Base-by-base conservation (phyloP, 1,284 basidiomycete species). In the Cutaneotrichosporon cutaneum region DNA sequence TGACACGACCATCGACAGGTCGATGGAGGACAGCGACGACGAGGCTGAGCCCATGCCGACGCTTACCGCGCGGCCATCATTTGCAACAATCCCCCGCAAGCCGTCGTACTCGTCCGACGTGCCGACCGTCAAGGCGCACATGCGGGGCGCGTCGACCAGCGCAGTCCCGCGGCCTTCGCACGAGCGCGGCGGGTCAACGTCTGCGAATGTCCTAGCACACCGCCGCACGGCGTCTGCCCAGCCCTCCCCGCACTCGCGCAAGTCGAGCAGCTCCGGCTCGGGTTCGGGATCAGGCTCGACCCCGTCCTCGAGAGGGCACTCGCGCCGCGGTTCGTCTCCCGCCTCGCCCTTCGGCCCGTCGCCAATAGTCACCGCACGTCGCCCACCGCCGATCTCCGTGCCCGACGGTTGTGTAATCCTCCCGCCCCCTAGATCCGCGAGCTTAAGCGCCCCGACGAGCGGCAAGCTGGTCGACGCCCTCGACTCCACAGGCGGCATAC, bases 361-460 rank as follows among this genome's bases (percentile, higher is more conserved):
- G n/a, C 42, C 52, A 4, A 4, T 48, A 7, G 58, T 45, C 18
- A 45, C 58, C 11, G 42, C 58, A 22, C 51, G 52, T 18, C 22
- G 52, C 2, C 51, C 58, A 16, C 52, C 50, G 18, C 50, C 52
- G 26, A 47, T 53, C 42, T 22, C n/a, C 26, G 9, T 39, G 30
- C 47, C 48, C 11, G 32, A n/a, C 11, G 35, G 21, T 3, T 22
- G 16, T 10, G 10, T 11, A 35, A 58, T 60, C n/a, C 11, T 51
- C 9, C 54, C 54, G 1, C 54, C 59, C 2, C 33, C 47, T 16
- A 54, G 54, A 26, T 13, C 14, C 30, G 36, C 24, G 11, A 52
- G 54, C 47, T 30, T 60, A 3, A 24, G 45, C 24, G 54, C 54
- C 5, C 54, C 47, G 26, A 45, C 52, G 24, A 60, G 45, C 22